These are phyloP conservation scores for Isatis tinctoria DNA, from an alignment of 345 rosid species.

Conservation along the genomic window DNA sequence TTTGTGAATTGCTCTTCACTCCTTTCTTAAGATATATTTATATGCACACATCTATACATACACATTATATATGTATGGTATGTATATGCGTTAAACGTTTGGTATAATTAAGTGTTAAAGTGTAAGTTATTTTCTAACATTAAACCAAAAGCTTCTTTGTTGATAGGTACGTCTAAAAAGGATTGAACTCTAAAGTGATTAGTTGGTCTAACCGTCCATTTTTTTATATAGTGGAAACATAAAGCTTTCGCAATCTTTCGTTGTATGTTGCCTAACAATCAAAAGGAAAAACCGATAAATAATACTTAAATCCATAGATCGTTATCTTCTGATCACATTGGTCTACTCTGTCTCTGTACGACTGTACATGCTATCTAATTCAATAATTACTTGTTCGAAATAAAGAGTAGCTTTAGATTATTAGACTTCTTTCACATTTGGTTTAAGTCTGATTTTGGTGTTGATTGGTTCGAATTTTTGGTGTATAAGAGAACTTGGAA, in stretches of 20 bases:
- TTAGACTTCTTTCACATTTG: not conserved
- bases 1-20: not conserved
- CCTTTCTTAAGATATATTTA: conserved; percentile 16
- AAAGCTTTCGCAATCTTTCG: conserved; percentile 11
- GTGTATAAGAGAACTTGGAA: not conserved
- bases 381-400: not conserved
- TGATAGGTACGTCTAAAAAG: not conserved
- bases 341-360: not conserved
- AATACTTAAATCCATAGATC: not conserved
- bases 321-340: not conserved
- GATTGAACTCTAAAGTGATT: not conserved
- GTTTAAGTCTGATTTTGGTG: not conserved
- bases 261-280: conserved; percentile 23
- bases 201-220: not conserved
- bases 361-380: not conserved
- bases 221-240: not conserved
- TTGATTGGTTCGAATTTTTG: not conserved
- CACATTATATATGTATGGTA: not conserved
- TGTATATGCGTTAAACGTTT: not conserved
- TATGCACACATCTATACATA: conserved; percentile 22
- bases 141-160: not conserved
- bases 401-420: not conserved
- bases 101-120: not conserved
- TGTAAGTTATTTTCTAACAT: not conserved
- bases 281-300: not conserved